A percentile compares a stretch with the other conserved stretches of the same genome.
These are phyloP conservation scores for Boeremia exigua DNA, from an alignment of 2,329 filamentous ascomycete genomes.

Conservation along the genomic window DNA sequence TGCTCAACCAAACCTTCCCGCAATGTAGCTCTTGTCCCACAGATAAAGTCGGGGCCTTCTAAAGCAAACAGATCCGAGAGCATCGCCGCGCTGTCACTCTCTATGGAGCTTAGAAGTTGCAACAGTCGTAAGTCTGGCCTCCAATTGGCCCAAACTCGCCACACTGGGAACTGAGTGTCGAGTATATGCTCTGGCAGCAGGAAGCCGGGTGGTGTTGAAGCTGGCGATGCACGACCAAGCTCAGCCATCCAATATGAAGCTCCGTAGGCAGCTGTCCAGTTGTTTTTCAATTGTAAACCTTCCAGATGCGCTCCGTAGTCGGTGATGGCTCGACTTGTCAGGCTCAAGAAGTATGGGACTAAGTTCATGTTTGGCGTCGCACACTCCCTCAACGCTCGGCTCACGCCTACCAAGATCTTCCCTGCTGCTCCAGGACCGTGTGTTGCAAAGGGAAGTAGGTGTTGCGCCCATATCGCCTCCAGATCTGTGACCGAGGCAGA, in stretches of 20 bases:
- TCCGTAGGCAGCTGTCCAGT: constrained; percentile 32
- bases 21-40: constrained; percentile 22
- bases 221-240: constrained; percentile 14
- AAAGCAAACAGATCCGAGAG: constrained; percentile 34
- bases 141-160: constrained; percentile 43
- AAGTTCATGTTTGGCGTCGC: constrained; percentile 22
- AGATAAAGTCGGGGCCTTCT: constrained; percentile 41
- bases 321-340: constrained; percentile 27
- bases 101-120: constrained; percentile 18
- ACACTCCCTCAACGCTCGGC: constrained; percentile 19
- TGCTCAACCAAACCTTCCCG: constrained; percentile 31
- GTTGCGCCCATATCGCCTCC: constrained; percentile 37
- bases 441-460: constrained; percentile 32
- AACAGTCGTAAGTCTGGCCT: constrained; percentile 30
- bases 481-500: constrained; percentile 29
- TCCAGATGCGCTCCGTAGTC: constrained; percentile 35
- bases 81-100: constrained; percentile 18
- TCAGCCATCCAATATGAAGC: constrained; percentile 32
- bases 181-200: constrained; percentile 31
- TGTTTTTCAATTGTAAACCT: constrained; percentile 29
- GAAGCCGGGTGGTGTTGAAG: constrained; percentile 14
- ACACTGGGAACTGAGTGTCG: constrained; percentile 32
- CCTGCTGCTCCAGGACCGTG: constrained; percentile 32
- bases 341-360: constrained; percentile 31
- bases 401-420: constrained; percentile 33